Evolutionary conservation across 768 basidiomycete genomes (phyloP).

Genomic region (Neoboletus brunneissimus): DNA sequence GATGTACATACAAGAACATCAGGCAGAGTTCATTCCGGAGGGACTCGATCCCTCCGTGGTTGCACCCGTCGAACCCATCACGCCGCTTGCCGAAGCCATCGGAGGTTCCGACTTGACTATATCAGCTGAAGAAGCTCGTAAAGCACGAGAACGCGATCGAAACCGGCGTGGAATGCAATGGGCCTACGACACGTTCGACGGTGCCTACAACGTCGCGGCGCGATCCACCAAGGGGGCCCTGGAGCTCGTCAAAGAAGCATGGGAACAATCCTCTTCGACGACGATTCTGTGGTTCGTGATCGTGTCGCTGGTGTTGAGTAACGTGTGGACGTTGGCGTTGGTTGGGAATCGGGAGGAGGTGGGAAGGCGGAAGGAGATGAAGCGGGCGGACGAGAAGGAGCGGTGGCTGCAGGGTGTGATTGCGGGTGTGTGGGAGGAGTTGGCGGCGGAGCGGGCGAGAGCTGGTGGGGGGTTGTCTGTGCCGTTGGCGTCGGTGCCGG

Average conservation of each 20-base stretch:
- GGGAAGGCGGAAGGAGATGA: slow-evolving; percentile 45
- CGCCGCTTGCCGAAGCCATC: slow-evolving; percentile 17
- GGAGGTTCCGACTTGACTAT: slow-evolving; percentile 8
- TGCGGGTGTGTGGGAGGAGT: slow-evolving; percentile 69
- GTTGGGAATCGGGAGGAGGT: slow-evolving; percentile 48
- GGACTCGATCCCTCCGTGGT: slow-evolving; percentile 63
- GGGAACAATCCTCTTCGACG: slow-evolving; percentile 73
- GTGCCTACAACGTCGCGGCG: slow-evolving; percentile 66
- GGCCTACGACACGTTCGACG: slow-evolving; percentile 85
- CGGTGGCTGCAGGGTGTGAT: slow-evolving; percentile 73
- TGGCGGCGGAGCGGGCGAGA: slow-evolving; percentile 44
- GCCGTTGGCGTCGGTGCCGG: slow-evolving; percentile 19
- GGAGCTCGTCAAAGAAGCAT: slow-evolving; percentile 75
- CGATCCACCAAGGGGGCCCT: slow-evolving; percentile 69
- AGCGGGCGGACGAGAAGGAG: slow-evolving; percentile 64
- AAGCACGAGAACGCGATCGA: slow-evolving; percentile 65
- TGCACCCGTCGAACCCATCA: slow-evolving; percentile 43
- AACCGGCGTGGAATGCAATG: slow-evolving; percentile 76
- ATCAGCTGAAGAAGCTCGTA: slow-evolving; percentile 25
- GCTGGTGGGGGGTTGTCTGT: slow-evolving; percentile 12
- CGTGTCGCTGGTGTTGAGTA: slow-evolving; percentile 68
- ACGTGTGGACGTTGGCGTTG: slow-evolving; percentile 63
- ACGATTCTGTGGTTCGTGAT: slow-evolving; percentile 75
- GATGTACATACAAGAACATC: slow-evolving; percentile 84
- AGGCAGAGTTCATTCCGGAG: slow-evolving; percentile 84